Percentiles rank a stretch among this genome's conserved stretches.
Evolutionary conservation across 768 basidiomycete species (phyloP).

Genomic region (Boletus speciosus): DNA sequence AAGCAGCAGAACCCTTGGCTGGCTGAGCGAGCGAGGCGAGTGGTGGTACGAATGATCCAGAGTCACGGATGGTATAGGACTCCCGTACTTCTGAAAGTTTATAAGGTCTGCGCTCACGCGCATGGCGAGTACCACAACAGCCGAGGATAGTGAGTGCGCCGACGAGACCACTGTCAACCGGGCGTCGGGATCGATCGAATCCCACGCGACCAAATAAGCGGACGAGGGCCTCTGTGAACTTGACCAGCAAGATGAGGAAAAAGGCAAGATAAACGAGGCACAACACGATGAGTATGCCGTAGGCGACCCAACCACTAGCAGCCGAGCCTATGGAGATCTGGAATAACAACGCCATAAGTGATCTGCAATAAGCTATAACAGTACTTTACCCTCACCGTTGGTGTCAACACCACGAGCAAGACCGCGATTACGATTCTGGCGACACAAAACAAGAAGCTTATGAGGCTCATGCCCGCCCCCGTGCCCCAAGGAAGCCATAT

Average conservation of each 20-base stretch:
- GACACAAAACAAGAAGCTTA: conserved; percentile 91
- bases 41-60: conserved; percentile 51
- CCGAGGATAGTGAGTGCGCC: conserved; percentile 77
- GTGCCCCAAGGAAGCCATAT: conserved; percentile 97
- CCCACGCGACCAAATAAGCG: conserved; percentile 74
- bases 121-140: conserved; percentile 52
- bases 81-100: conserved; percentile 27
- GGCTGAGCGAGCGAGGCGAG: conserved; percentile 28
- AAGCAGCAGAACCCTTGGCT: conserved; percentile 28
- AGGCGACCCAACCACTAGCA: conserved; percentile 90
- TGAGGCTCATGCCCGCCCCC: conserved; percentile 94
- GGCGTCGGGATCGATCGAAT: conserved; percentile 80
- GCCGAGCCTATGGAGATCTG: conserved; percentile 83
- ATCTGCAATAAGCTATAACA: neutral
- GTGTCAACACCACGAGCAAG: conserved; percentile 84
- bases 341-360: conserved; percentile 7
- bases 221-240: conserved; percentile 77
- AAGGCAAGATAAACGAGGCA: conserved; percentile 83
- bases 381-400: conserved; percentile 57
- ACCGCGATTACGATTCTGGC: conserved; percentile 88
- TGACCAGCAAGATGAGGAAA: conserved; percentile 75
- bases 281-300: conserved; percentile 83
- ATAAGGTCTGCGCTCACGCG: conserved; percentile 21
- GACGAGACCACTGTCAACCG: conserved; percentile 81
- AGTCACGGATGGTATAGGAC: conserved; percentile 33